Evolutionary conservation across 176 grass and related monocot species (phyloP).

Genomic region (sorghum (Sorghum bicolor)): DNA sequence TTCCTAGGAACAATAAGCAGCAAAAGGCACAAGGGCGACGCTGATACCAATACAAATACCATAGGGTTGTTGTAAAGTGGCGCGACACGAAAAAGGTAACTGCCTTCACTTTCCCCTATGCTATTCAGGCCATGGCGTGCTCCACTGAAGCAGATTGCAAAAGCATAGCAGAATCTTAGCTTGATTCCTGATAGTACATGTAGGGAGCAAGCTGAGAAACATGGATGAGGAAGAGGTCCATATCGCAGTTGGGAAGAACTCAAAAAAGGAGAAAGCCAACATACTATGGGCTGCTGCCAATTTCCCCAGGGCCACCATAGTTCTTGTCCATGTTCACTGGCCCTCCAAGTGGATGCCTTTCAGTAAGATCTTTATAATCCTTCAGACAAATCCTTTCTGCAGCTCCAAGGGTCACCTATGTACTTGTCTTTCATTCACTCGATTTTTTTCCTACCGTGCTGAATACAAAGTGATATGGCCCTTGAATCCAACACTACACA

Average conservation of each 20-base stretch:
- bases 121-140: neutral
- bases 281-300: constrained; percentile 45
- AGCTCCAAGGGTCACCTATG: neutral
- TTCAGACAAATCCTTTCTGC: neutral
- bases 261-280: constrained; percentile 48
- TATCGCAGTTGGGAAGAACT: constrained; percentile 40
- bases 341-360: constrained; percentile 65
- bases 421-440: neutral
- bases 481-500: neutral
- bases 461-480: neutral
- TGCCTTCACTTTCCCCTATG: neutral
- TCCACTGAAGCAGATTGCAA: constrained; percentile 10
- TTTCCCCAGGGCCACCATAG: constrained; percentile 51
- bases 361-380: constrained; percentile 47
- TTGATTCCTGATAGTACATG: neutral
- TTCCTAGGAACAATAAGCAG: constrained; percentile 19
- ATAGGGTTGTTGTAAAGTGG: constrained; percentile 21
- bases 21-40: neutral
- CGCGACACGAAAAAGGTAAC: constrained; percentile 18
- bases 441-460: neutral
- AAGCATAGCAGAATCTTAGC: constrained; percentile 15
- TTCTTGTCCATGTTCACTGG: constrained; percentile 59
- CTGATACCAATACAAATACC: constrained; percentile 12
- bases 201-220: constrained; percentile 16
- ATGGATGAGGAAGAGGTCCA: constrained; percentile 50